Conservation (phyloP, 1,139 yeast genomes). For the Yamadazyma taylorii region DNA sequence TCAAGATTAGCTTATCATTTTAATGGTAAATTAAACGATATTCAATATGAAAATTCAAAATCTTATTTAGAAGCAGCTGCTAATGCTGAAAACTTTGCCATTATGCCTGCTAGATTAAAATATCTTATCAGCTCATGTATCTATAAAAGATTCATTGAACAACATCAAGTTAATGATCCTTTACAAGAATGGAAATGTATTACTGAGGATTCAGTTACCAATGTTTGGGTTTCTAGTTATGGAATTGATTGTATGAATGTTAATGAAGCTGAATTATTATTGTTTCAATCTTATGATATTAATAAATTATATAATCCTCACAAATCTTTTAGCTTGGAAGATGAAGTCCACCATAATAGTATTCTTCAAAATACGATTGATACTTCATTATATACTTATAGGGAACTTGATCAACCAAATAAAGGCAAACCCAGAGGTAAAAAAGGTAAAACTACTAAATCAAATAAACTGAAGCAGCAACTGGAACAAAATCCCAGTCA, state of each 20-base stretch:
- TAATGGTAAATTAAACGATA: slow-evolving; percentile 23
- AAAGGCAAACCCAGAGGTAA: background rate
- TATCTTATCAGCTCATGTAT: slow-evolving; percentile 53
- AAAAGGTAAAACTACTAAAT: background rate
- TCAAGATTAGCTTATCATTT: background rate
- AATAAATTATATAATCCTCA: slow-evolving; percentile 34
- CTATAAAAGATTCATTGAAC: slow-evolving; percentile 43
- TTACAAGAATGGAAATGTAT: slow-evolving; percentile 49
- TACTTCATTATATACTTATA: slow-evolving; percentile 35
- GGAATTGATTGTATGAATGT: slow-evolving; percentile 53
- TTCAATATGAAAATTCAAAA: slow-evolving; percentile 35
- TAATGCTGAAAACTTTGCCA: slow-evolving; percentile 36
- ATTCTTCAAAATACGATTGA: slow-evolving; percentile 40
- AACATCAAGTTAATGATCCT: slow-evolving; percentile 12
- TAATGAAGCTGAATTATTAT: slow-evolving; percentile 51
- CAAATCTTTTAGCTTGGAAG: slow-evolving; percentile 24
- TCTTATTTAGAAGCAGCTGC: slow-evolving; percentile 29
- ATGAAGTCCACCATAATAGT: slow-evolving; percentile 22
- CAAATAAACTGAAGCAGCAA: background rate
- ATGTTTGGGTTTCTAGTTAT: slow-evolving; percentile 56
- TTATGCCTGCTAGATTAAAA: slow-evolving; percentile 49
- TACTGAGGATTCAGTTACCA: slow-evolving; percentile 54
- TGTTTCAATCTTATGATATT: slow-evolving; percentile 40
- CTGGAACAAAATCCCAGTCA: too few relatives aligned
- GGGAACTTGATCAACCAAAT: slow-evolving; percentile 6